Evolutionary conservation across 2,329 filamentous ascomycete genomes (phyloP), one percentile per base, ranked within the genome.

Genomic region (Colletotrichum sp.): DNA sequence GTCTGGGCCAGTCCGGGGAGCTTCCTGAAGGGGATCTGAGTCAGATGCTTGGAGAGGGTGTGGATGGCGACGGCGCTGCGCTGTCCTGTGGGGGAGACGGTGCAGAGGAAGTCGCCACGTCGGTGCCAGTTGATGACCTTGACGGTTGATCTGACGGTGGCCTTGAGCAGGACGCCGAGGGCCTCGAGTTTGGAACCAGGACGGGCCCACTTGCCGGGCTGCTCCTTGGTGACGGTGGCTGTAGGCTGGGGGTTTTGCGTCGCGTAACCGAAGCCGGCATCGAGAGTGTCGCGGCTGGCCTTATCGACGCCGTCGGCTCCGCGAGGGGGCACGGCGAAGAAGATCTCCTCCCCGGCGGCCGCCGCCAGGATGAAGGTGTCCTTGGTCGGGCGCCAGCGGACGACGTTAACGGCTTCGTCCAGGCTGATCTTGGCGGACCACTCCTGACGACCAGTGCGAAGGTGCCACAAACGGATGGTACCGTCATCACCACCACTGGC

Each of bases 401-500:
- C 95, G 36, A 93, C 91, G 82, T 97, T 95, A 77, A 99, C 94
- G 9, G 96, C 91, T 77, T 94, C 93, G 55, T 98, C 94, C 65
- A 92, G 91, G 79, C 93, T 94, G 68, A 98, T 87, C 83, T 93
- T 95, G 68, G 93, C 93, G 79, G 92, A 94, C 95, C 96, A 98
- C 71, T 98, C 89, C 84, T 98, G 94, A 76, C 96, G 93, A 39
- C 96, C 96, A 11, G 95, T 97, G 71, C 94, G 84, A 72, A 98
- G 89, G 77, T 97, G 94, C 96, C 96, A 98, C 28, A 99, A 91
- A 72, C 96, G 92, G 28, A 98, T 94, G 25, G 94, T 97, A 36
- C 97, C 96, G 84, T 99, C 98, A 80, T 98, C 96, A 64, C 97
- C 97, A 81, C 96, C 97, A 79, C 94, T 98, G 3, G 97, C 97